A percentile compares a stretch with the other conserved stretches of the same genome.
Evolutionary conservation across 2,329 filamentous ascomycete genomes (phyloP).

Genomic region (Mollisia scopiformis): DNA sequence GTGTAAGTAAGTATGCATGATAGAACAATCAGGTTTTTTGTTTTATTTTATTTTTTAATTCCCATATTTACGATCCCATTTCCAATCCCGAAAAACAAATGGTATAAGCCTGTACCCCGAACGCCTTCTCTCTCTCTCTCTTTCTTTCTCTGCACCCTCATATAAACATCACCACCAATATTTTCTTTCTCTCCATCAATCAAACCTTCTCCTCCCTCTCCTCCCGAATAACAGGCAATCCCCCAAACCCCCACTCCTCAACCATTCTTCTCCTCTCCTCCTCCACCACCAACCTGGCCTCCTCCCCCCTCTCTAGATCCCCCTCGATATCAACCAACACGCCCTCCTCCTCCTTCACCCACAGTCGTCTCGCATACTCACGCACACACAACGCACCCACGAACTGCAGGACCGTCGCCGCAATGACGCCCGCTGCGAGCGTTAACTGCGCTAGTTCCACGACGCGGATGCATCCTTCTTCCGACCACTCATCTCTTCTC

Average conservation of each 20-base stretch:
- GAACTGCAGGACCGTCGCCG: constrained; percentile 31
- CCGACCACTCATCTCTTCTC: background rate
- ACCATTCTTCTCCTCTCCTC: background rate
- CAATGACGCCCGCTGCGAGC: constrained; percentile 27
- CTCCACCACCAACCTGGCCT: background rate
- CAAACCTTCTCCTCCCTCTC: constrained; percentile 1
- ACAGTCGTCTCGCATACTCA: constrained; percentile 30
- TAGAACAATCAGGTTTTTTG: background rate
- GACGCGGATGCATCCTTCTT: constrained; percentile 19
- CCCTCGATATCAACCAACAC: background rate
- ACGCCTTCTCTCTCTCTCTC: background rate
- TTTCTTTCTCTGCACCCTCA: background rate
- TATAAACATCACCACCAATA: background rate
- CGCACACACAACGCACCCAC: constrained; percentile 34
- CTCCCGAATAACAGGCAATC: background rate
- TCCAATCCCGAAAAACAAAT: background rate
- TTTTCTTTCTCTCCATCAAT: background rate
- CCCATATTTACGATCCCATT: background rate
- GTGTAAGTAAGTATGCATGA: too few species aligned
- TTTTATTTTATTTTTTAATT: background rate
- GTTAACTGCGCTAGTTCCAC: constrained; percentile 27
- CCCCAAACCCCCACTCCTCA: background rate
- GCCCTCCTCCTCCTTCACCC: constrained; percentile 2
- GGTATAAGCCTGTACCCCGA: background rate
- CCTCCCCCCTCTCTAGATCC: background rate